A percentile compares a stretch with the other conserved stretches of the same genome.
Evolutionary conservation across 2,329 filamentous ascomycete genomes (phyloP).

Genomic region (Cladophialophora yegresii): DNA sequence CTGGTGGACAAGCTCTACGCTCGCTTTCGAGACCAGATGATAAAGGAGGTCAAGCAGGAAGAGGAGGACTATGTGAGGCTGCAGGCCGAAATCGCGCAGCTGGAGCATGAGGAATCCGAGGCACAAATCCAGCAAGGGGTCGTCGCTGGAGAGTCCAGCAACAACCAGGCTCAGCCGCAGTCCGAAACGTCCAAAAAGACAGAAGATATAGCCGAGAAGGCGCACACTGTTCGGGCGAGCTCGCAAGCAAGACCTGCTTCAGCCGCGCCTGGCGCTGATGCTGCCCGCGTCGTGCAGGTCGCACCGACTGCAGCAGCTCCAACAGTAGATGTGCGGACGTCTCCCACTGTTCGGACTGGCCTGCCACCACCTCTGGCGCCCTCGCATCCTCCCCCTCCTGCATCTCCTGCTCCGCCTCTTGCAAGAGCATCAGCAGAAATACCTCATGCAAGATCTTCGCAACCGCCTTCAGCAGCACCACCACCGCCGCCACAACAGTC

Average conservation of each 20-base stretch:
- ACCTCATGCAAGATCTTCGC: constrained; percentile 20
- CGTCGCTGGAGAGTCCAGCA: constrained; percentile 9
- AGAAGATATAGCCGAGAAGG: constrained; percentile 11
- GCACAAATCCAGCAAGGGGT: constrained; percentile 39
- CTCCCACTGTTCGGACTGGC: constrained; percentile 11
- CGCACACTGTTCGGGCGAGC: constrained; percentile 5
- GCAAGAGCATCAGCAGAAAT: constrained; percentile 21
- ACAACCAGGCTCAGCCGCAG: constrained; percentile 3
- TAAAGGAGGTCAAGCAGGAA: constrained; percentile 71
- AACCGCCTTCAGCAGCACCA: constrained; percentile 7
- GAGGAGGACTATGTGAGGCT: constrained; percentile 68
- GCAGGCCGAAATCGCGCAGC: constrained; percentile 66
- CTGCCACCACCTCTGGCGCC: constrained; percentile 18
- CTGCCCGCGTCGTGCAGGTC: constrained; percentile 16
- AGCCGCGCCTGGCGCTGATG: constrained; percentile 28
- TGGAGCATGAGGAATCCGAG: constrained; percentile 64
- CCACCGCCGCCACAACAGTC: constrained; percentile 23
- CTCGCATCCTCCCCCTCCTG: constrained; percentile 25
- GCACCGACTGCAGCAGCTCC: constrained; percentile 11
- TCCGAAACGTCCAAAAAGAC: background rate
- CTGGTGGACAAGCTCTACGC: constrained; percentile 74
- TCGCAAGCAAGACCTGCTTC: constrained; percentile 27
- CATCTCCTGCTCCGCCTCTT: constrained; percentile 18
- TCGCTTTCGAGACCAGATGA: constrained; percentile 68
- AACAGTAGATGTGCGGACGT: constrained; percentile 11